These are phyloP conservation scores for Chaetomium olivaceum DNA, from an alignment of 2,329 filamentous ascomycete genomes.

Conservation along the genomic window DNA sequence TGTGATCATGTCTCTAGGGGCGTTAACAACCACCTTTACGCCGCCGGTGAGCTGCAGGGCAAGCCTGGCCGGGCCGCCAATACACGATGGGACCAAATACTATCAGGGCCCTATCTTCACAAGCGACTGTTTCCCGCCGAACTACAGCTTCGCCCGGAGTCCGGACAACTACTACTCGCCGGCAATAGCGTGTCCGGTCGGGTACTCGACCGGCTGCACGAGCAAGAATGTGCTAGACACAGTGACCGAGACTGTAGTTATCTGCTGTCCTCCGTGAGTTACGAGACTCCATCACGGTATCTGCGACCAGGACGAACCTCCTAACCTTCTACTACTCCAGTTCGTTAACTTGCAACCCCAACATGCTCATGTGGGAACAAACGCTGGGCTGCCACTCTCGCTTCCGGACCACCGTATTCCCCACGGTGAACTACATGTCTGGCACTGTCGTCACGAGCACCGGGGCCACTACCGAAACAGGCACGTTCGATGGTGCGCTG, in stretches of 20 bases:
- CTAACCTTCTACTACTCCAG: background rate
- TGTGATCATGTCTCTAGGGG: background rate
- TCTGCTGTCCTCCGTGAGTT: conserved; percentile 2
- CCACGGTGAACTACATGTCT: conserved; percentile 2
- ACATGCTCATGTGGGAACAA: background rate
- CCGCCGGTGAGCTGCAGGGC: conserved; percentile 1
- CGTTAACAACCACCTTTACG: background rate
- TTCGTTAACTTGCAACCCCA: background rate
- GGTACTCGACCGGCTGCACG: background rate
- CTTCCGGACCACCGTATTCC: background rate
- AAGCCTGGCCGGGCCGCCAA: background rate
- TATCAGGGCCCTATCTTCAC: background rate
- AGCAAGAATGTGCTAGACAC: background rate
- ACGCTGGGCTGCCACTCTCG: conserved; percentile 2
- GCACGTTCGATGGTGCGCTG: background rate
- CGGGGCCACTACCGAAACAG: background rate
- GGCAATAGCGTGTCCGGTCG: conserved; percentile 1
- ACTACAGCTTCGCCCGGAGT: background rate
- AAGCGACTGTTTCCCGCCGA: conserved; percentile 1
- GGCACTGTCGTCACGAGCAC: conserved; percentile 1
- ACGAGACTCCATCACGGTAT: background rate
- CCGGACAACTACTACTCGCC: conserved; percentile 1
- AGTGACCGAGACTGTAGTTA: background rate
- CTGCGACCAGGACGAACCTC: background rate
- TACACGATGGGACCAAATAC: conserved; percentile 1